Base-by-base conservation (phyloP, 2,329 filamentous ascomycete species). In the Colletotrichum sp. region DNA sequence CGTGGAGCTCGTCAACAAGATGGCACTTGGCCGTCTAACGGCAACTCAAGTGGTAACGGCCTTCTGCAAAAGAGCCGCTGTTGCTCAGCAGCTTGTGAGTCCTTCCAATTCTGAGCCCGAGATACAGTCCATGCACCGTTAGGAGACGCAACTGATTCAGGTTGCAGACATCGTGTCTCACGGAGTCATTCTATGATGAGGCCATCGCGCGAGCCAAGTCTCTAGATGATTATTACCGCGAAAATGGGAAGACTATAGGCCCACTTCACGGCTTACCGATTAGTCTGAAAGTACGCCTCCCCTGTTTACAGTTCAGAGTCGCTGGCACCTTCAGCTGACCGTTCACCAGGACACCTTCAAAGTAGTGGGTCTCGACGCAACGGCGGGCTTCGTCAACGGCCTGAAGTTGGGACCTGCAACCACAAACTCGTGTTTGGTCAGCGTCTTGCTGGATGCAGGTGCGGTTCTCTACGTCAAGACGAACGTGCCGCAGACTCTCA, bases 391-490 rank as follows among this genome's bases (percentile, higher is more conserved):
- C 24, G 14, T 59, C 4, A 59, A 59, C 24, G 55, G 55, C 24
- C 55, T 59, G 13, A 59, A 6, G 16, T 28, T 59, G 55, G 24
- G 55, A 1, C 55, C 24, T 2, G 59, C 59, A 61, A 61, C 28
- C 10, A 61, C 28, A 9, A 61, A 61, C 26, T 61, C 59, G 14
- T 32, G 18, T n/a, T 21, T 61, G 26, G 59, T 28, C 6, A 61
- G 59, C 28, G 26, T 61, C 59, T 21, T 61, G 10, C 59, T 61
- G 1, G 59, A 61, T 30, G 59, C 59, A 32, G 59, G 59, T 30
- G 28, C 59, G 10, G 59, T 61, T 16, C 28, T 61, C 28, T 61
- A 61, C 10, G 59, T 32, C 59, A 61, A 61, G 28, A 61, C 59
- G 7, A 61, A 61, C 59, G 28, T 61, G 13, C 59, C 59, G 6